phyloP scores from a whole-genome alignment of 2,329 filamentous ascomycete species.

The Xylaria sp. region DNA sequence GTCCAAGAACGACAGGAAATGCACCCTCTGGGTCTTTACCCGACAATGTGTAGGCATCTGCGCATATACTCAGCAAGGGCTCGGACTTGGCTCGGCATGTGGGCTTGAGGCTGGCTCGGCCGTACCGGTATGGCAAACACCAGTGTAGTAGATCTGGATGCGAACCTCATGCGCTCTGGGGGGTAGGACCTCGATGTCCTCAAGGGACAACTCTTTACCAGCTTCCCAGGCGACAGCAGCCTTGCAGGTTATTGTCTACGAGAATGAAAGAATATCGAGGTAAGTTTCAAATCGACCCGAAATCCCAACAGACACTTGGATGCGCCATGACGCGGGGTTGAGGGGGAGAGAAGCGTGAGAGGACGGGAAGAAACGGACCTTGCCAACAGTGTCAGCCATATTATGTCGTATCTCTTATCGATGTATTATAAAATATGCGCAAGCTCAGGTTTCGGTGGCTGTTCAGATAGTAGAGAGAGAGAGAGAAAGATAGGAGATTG shows the following conservation, averaged over 20 bases:
- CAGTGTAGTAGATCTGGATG: conserved; percentile 96
- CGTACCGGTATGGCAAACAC: conserved; percentile 96
- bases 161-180: conserved; percentile 94
- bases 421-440: conserved; percentile 12
- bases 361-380: conserved; percentile 54
- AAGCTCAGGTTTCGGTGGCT: not conserved
- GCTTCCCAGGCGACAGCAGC: conserved; percentile 98
- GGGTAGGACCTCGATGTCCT: conserved; percentile 91
- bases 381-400: conserved; percentile 65
- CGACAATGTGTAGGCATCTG: conserved; percentile 92
- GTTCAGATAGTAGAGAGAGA: not conserved
- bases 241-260: conserved; percentile 93
- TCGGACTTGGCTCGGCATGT: conserved; percentile 49
- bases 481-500: not conserved
- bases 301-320: not conserved
- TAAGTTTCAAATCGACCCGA: conserved; percentile 24
- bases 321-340: conserved; percentile 28
- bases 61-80: conserved; percentile 36
- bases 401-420: conserved; percentile 31
- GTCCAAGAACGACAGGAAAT: conserved; percentile 88
- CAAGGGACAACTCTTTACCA: conserved; percentile 86
- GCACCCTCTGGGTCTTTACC: conserved; percentile 98
- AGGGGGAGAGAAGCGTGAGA: conserved; percentile 22
- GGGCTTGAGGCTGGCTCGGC: conserved; percentile 36
- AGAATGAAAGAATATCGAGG: not conserved